Evolutionary conservation across 257 asterid species (phyloP).

Genomic region (Leptodermis oblonga): DNA sequence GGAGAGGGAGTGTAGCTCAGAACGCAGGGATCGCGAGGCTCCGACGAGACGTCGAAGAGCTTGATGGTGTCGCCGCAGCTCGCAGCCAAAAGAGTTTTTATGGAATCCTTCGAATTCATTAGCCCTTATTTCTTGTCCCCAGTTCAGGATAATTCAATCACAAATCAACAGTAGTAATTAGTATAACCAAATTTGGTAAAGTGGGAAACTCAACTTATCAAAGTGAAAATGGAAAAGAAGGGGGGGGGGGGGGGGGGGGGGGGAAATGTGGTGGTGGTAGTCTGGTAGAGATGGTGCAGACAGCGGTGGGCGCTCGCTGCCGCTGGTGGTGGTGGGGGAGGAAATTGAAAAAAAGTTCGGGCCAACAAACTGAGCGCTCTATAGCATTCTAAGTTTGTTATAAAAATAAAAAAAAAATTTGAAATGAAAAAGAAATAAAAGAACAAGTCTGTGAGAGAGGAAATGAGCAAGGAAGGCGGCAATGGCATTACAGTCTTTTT

Average conservation of each 20-base stretch:
- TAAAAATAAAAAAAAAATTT: no score
- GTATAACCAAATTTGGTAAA: background rate
- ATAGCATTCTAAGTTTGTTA: no score
- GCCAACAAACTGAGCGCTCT: constrained; percentile 14
- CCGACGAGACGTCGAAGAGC: constrained; percentile 81
- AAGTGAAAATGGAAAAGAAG: constrained; percentile 12
- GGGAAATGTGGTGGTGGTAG: constrained; percentile 8
- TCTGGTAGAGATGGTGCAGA: constrained; percentile 1
- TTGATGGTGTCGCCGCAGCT: constrained; percentile 91
- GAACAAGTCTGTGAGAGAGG: no score
- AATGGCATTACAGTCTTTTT: no score
- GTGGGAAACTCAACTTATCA: background rate
- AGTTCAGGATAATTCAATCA: background rate
- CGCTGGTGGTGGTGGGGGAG: no score
- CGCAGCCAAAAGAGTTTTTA: constrained; percentile 60
- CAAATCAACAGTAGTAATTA: background rate
- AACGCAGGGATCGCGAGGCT: constrained; percentile 80
- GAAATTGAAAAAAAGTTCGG: constrained; percentile 20
- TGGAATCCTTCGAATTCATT: constrained; percentile 64
- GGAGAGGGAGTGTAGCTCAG: constrained; percentile 72
- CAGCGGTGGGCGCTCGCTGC: no score
- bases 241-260: constrained; percentile 10
- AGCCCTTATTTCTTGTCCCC: background rate
- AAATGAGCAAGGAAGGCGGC: no score
- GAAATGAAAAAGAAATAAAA: no score